These are phyloP conservation scores for Suillus ampliporus DNA, from an alignment of 768 basidiomycete species.

Conservation along the genomic window DNA sequence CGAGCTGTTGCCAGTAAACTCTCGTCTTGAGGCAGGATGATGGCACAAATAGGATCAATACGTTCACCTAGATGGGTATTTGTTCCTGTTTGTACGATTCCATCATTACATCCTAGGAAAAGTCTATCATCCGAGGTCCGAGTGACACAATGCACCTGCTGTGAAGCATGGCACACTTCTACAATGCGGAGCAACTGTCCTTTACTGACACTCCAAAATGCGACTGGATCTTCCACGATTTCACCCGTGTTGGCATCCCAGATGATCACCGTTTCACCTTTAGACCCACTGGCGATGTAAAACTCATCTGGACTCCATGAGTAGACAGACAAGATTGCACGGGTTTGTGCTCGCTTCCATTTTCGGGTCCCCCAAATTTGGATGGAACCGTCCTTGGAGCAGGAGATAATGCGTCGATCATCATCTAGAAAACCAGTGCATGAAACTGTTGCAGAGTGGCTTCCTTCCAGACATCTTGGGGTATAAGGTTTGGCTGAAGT, in stretches of 20 bases:
- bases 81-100: neutral
- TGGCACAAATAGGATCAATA: neutral
- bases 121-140: neutral
- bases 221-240: neutral
- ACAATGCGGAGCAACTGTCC: neutral
- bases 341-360: neutral
- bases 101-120: conserved; percentile 1
- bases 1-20: neutral
- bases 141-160: neutral
- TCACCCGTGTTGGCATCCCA: neutral
- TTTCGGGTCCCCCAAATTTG: neutral
- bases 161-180: neutral
- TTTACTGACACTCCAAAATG: neutral
- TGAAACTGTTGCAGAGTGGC: neutral
- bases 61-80: neutral
- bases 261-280: neutral
- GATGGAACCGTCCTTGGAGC: neutral
- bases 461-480: neutral
- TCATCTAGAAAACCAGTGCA: neutral
- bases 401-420: neutral
- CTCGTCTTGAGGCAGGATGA: neutral
- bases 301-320: conserved; percentile 3
- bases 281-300: neutral
- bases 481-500: neutral
- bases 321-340: neutral